Conservation (phyloP, 768 basidiomycete species). For the Phaffia australis region DNA sequence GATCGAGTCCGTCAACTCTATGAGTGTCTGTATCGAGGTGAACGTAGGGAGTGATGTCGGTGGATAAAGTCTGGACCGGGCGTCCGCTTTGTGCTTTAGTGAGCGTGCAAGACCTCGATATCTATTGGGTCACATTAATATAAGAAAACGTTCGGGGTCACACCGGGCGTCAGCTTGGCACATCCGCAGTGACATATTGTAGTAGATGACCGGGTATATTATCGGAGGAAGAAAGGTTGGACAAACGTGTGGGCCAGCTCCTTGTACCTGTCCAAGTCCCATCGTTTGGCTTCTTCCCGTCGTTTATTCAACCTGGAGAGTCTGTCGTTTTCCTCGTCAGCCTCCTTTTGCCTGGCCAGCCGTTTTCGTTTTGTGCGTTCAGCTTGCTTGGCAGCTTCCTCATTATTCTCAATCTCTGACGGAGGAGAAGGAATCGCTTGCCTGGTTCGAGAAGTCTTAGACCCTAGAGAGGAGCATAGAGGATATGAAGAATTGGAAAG, state of each 20-base stretch:
- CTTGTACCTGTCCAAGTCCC: slow-evolving; percentile 17
- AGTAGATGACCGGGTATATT: not conserved
- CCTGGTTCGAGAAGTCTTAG: not conserved
- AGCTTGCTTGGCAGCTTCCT: not conserved
- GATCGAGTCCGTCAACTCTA: slow-evolving; percentile 26
- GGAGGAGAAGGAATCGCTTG: slow-evolving; percentile 17
- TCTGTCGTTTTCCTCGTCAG: not conserved
- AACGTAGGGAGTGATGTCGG: slow-evolving; percentile 10
- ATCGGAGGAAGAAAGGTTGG: not conserved
- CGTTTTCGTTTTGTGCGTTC: slow-evolving; percentile 5
- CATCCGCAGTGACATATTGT: not conserved
- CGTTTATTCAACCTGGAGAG: not conserved
- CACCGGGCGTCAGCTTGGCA: not conserved
- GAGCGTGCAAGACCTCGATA: slow-evolving; percentile 13
- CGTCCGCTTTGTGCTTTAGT: slow-evolving; percentile 23
- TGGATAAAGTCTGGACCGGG: slow-evolving; percentile 10
- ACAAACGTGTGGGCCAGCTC: not conserved
- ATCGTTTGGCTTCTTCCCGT: not conserved
- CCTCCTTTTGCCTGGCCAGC: not conserved
- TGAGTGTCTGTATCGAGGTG: slow-evolving; percentile 12
- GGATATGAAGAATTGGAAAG: not conserved
- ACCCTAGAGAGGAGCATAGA: not conserved
- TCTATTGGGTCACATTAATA: slow-evolving; percentile 7
- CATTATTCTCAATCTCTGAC: slow-evolving; percentile 10
- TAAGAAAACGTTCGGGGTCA: not conserved